Conservation (phyloP, 371 early-diverging fungal genomes). For the Rhizomucor pusillus region DNA sequence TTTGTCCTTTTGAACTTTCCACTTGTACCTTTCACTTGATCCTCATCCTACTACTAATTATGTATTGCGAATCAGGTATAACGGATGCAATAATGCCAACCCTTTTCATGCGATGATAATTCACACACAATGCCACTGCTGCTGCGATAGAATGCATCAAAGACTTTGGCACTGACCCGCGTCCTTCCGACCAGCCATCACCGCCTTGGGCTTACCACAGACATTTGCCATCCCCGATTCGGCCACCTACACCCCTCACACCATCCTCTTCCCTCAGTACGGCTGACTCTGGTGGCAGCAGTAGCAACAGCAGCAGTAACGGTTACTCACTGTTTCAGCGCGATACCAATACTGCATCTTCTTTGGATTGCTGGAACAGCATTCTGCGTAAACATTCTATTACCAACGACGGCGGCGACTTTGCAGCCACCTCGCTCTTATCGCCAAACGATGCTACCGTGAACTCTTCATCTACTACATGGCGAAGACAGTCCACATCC, state of each 20-base stretch:
- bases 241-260: slow-evolving; percentile 7
- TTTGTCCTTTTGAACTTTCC: no score
- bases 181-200: neutral
- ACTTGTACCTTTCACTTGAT: no score
- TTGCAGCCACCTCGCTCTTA: slow-evolving; percentile 1
- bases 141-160: no score
- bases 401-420: slow-evolving; percentile 14
- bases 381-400: slow-evolving; percentile 24
- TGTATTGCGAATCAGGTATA: no score
- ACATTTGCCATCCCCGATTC: neutral
- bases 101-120: no score
- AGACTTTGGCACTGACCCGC: neutral
- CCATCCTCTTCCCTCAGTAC: slow-evolving; percentile 3
- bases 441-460: no score
- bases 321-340: slow-evolving; percentile 2
- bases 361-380: slow-evolving; percentile 9
- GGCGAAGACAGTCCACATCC: slow-evolving; percentile 10
- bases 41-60: no score
- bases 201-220: neutral
- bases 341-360: slow-evolving; percentile 18
- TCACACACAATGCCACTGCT: no score
- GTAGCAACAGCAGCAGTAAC: slow-evolving; percentile 2
- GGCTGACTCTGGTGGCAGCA: neutral
- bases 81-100: no score
- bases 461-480: neutral